phyloP scores from a whole-genome alignment of 78 protist species.

The Tieghemostelium lacteum region DNA sequence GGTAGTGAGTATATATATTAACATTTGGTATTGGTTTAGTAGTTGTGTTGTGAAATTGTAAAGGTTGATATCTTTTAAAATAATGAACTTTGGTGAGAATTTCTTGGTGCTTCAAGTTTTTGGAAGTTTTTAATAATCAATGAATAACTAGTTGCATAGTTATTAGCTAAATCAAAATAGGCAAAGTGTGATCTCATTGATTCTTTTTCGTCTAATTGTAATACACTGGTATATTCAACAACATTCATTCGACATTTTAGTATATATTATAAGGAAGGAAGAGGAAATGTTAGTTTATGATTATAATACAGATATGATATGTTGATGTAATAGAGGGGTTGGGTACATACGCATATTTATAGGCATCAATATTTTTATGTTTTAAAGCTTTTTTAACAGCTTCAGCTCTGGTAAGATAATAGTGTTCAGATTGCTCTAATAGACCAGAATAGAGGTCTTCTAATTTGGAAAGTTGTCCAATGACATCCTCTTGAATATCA shows the following conservation, averaged over 20 bases:
- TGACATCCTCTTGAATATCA: conserved; percentile 46
- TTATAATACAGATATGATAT: too few species aligned
- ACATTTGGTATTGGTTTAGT: too few species aligned
- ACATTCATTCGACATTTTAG: too few species aligned
- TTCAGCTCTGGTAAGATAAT: conserved; percentile 28
- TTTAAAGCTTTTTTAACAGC: conserved; percentile 42
- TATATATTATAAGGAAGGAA: too few species aligned
- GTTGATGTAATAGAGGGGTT: too few species aligned
- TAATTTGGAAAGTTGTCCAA: conserved; percentile 10
- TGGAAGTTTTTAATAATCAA: conserved; percentile 51
- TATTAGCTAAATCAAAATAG: conserved; percentile 52
- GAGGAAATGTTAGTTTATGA: too few species aligned
- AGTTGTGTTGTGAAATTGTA: too few species aligned
- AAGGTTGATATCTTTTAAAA: background rate
- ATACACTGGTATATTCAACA: conserved; percentile 15
- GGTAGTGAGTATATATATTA: too few species aligned
- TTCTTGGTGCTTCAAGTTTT: conserved; percentile 63
- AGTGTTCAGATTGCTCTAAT: conserved; percentile 45
- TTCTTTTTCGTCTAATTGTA: conserved; percentile 67
- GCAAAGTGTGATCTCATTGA: conserved; percentile 25
- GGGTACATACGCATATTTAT: conserved; percentile 56
- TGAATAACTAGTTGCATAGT: conserved; percentile 57
- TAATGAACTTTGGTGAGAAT: background rate
- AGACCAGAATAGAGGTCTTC: conserved; percentile 38
- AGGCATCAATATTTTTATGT: conserved; percentile 45